Base-by-base conservation (phyloP, 2,329 filamentous ascomycete species). In the Chaetomium sp. region DNA sequence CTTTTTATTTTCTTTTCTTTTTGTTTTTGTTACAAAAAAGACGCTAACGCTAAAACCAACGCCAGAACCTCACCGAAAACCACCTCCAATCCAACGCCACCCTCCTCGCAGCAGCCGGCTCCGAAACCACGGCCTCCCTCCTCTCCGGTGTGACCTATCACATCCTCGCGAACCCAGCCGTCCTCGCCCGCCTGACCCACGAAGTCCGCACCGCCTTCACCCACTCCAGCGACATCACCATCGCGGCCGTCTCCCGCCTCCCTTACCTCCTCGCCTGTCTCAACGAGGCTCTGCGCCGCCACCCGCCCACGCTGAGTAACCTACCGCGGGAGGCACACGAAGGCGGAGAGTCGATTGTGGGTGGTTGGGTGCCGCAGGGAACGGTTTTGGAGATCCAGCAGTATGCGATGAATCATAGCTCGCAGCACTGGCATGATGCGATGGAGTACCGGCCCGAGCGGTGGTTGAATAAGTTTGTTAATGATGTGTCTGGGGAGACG, bases 111-210 rank as follows among this genome's bases (percentile, higher is more conserved):
- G 65, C 75, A 11, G 77, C 76, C 6, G 77, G 78, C 3, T 75
- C 73, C 4, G 78, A 80, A 62, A 80, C 78, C 4, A 79, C 77
- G 1, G 74, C 77, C 0, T 77, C 75, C 0, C 66, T 75, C 2
- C 66, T 79, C 14, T 65, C 69, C 57, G 63, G 74, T 59, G 61
- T 67, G 58, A 61, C 67, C 0, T 79, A 70, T 54, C 63, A 74
- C 6, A 64, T 79, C 4, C 64, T 75, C 2, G 67, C 64, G 6
- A 66, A 75, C 54, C 72, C 70, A 0, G 60, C 67, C 1, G 64
- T 66, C 0, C 59, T 76, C 41, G 57, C 64, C 1, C 71, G 68
- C 36, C 65, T 80, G 2, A 66, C 64, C 4, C 57, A 65, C 0
- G 77, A 79, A 56, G 65, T 79, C 4, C 70, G 75, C 6, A 53